Evolutionary conservation across 2,329 filamentous ascomycete genomes (phyloP), one percentile per base, ranked within the genome.

Genomic region (Akanthomyces uredinophilus): DNA sequence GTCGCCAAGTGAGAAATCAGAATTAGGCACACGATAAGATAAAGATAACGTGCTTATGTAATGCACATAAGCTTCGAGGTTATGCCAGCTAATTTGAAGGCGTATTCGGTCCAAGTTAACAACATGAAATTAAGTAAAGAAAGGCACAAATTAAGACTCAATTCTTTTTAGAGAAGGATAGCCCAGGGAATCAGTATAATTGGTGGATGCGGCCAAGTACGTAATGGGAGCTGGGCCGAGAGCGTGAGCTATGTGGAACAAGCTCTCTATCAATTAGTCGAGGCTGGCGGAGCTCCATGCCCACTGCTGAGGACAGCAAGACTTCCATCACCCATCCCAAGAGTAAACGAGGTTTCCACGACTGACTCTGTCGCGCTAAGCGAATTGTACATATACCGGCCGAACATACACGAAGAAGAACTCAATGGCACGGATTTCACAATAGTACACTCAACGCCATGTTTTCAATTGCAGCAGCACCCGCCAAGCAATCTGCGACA

Each of bases 401-500:
- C 58, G n/a, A 32, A 43, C 20, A 29, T 14, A 32, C n/a, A 29
- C 29, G 11, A 18, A 16, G 32, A 16, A 27, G 13, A 54, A 58
- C 14, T 32, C 54, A 59, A 63, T 63, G 61, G 60, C 60, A 56
- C 44, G 20, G 37, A 43, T 44, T 43, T 13, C 11, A 56, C 24
- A 54, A 29, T 43, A 52, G 37, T 14, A 62, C 16, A 14, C 37
- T 24, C 41, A 39, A 62, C 49, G 54, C 53, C 64, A 87, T 87
- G 85, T 87, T 88, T 73, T 85, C 85, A 49, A 86, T 88, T 70
- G 78, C 85, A 64, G 78, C 83, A 64, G 90, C 92, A 71, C 95
- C 95, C 69, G 92, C 92, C 73, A 95, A 96, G 82, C 95, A 99
- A 83, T 96, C 92, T 71, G 95, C 94, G 69, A 89, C 91, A 72